A percentile compares a stretch with the other conserved stretches of the same genome.
Conservation (phyloP, 176 grass and related monocot species). For the Zoysia japonica region DNA sequence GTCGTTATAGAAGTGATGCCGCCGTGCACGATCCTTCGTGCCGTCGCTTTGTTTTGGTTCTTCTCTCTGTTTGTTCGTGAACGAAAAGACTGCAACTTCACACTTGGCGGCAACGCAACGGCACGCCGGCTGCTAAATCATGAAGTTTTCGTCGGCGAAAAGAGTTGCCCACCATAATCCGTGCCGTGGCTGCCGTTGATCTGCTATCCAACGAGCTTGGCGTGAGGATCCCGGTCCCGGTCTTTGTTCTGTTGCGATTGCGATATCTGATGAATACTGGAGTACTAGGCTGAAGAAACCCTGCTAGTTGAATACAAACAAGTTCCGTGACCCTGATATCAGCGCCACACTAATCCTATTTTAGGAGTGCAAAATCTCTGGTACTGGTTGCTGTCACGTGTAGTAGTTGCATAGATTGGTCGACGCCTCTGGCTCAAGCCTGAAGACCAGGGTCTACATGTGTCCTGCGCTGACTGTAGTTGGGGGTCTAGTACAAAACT, state of each 20-base stretch:
- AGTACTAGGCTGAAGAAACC: background rate
- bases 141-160: background rate
- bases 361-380: background rate
- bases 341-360: background rate
- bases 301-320: background rate
- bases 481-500: background rate
- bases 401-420: background rate
- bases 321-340: background rate
- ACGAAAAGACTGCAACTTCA: background rate
- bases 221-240: background rate
- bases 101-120: background rate
- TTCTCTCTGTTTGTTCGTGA: background rate
- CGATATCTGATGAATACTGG: background rate
- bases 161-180: background rate
- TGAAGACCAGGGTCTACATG: background rate
- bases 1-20: background rate
- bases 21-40: background rate
- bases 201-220: background rate
- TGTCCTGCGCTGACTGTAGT: background rate
- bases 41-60: background rate
- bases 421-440: background rate
- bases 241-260: background rate
- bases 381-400: background rate
- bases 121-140: background rate
- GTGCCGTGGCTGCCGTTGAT: background rate